Base-by-base conservation (phyloP, 768 basidiomycete species). In the Lactifluus echinatus region DNA sequence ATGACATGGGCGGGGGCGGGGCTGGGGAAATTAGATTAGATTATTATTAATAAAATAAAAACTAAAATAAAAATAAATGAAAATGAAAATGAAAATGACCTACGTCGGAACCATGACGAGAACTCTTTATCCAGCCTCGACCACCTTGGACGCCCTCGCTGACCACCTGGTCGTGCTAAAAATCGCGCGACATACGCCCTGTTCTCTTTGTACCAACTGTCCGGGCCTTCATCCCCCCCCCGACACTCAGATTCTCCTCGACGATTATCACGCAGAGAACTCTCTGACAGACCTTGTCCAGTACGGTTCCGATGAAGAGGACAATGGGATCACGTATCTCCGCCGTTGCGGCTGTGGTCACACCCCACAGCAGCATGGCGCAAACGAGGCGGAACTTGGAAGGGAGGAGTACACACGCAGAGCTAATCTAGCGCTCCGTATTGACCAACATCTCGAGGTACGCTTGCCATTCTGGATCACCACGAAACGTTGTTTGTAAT, bases 391-490 rank as follows among this genome's bases (percentile, higher is more conserved):
- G 11, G 70, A 71, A 48, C 68, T 87, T 31, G 83, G 81, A 56
- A 75, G 73, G 49, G 76, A 78, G 46, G 86, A 91, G 70, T 84
- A 85, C 69, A 69, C 73, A n/a, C 79, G 93, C 39, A 78, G 88
- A 68, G 81, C 77, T 42, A 83, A 82, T 55, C 80, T 89, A 11
- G 91, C 89, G 3, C 79, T 85, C 50, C 80, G 87, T 56, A 77
- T 93, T 51, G 93, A 94, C 66, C 89, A 92, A 69, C 68, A 88
- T 53, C 72, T 93, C 46, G 80, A 91, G 79, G 92, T 89, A 61
- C 62, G 83, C 65, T 46, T 55, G 52, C 53, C 60, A 28, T 43
- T 58, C 44, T 42, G 17, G 43, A 46, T 46, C 19, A 46, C 4
- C 23, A 14, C 34, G 8, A 37, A 45, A 29, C 29, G 24, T 33